Conservation (phyloP, 768 basidiomycete genomes). For the Hemileccinum impolitum region DNA sequence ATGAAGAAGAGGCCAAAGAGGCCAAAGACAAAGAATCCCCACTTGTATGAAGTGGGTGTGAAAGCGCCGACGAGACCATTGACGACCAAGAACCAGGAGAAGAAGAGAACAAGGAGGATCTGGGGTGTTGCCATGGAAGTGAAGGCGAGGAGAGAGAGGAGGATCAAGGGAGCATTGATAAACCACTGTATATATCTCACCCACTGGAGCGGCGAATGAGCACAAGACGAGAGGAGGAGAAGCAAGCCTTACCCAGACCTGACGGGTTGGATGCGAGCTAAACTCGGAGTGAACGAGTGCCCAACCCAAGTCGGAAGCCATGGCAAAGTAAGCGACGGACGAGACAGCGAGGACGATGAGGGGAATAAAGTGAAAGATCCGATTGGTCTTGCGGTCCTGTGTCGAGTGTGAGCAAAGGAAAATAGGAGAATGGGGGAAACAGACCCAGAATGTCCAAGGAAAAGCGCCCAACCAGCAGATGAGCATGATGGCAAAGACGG, state of each 20-base stretch:
- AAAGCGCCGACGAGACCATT: slow-evolving; percentile 49
- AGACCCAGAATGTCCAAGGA: slow-evolving; percentile 33
- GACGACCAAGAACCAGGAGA: slow-evolving; percentile 46
- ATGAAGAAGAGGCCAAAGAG: slow-evolving; percentile 46
- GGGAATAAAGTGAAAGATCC: slow-evolving; percentile 50
- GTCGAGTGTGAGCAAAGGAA: not conserved
- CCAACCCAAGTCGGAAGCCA: slow-evolving; percentile 54
- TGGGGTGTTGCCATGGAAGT: slow-evolving; percentile 48
- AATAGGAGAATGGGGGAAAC: not conserved
- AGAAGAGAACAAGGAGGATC: slow-evolving; percentile 37
- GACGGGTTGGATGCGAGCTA: slow-evolving; percentile 29
- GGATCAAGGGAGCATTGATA: slow-evolving; percentile 51
- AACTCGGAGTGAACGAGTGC: slow-evolving; percentile 42
- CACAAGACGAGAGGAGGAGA: not conserved
- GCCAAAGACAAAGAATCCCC: slow-evolving; percentile 49
- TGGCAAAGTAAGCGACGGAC: slow-evolving; percentile 46
- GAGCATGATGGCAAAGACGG: slow-evolving; percentile 50
- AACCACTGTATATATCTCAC: slow-evolving; percentile 56
- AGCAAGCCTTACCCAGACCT: slow-evolving; percentile 39
- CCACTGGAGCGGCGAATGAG: slow-evolving; percentile 31
- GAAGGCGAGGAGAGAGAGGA: slow-evolving; percentile 44
- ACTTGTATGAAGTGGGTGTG: slow-evolving; percentile 50
- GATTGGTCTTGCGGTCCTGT: slow-evolving; percentile 37
- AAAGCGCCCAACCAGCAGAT: slow-evolving; percentile 38
- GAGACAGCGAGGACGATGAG: slow-evolving; percentile 45